These are phyloP conservation scores for Cadophora sp. DNA, from an alignment of 2,329 filamentous ascomycete species.

Conservation along the genomic window DNA sequence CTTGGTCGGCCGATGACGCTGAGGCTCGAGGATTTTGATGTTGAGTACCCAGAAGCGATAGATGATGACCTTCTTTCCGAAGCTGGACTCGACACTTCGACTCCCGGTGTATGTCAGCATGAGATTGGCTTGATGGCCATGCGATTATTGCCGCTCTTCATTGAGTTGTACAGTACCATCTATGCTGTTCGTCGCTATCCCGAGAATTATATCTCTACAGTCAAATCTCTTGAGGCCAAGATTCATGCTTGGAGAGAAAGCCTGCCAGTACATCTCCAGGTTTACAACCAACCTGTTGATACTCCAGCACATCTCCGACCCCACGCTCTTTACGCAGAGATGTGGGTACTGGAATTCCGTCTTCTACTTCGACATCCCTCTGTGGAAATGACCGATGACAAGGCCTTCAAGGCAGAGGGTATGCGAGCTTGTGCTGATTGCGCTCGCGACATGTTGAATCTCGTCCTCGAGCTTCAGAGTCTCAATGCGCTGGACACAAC, in stretches of 20 bases:
- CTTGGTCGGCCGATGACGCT: conserved; percentile 81
- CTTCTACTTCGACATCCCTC: conserved; percentile 68
- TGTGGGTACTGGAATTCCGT: conserved; percentile 62
- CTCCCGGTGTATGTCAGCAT: conserved; percentile 67
- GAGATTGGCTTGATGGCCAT: conserved; percentile 70
- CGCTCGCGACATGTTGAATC: conserved; percentile 67
- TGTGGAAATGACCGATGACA: conserved; percentile 61
- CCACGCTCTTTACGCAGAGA: conserved; percentile 61
- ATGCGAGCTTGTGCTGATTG: conserved; percentile 71
- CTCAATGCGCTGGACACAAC: conserved; percentile 77
- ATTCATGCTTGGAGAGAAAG: conserved; percentile 67
- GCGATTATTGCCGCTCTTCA: conserved; percentile 69
- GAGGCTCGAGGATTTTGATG: conserved; percentile 76
- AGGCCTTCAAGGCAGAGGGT: conserved; percentile 64
- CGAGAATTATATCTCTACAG: conserved; percentile 66
- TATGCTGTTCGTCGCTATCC: conserved; percentile 72
- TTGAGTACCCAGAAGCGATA: conserved; percentile 75
- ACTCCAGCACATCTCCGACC: conserved; percentile 52
- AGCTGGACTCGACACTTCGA: conserved; percentile 63
- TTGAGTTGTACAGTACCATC: conserved; percentile 79
- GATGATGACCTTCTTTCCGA: conserved; percentile 74
- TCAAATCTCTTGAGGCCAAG: conserved; percentile 70
- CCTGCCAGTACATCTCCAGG: conserved; percentile 65
- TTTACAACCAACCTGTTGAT: conserved; percentile 50
- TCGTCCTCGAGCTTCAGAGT: conserved; percentile 64